These are phyloP conservation scores for Dendrocalamus latiflorus DNA, from an alignment of 202 grass and related monocot species.

Conservation along the genomic window DNA sequence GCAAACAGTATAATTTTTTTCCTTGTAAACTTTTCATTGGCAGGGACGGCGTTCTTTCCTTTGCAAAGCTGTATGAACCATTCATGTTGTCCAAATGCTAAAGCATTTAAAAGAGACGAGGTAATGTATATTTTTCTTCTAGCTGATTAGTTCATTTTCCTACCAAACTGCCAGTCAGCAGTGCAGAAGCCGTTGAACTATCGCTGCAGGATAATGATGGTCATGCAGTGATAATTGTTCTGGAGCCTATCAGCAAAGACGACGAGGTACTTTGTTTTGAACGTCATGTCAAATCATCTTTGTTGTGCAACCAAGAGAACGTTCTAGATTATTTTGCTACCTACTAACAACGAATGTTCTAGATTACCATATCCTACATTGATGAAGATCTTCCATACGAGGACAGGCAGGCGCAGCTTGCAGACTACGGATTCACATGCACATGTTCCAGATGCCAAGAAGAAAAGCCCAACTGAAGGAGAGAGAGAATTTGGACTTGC, in stretches of 20 bases:
- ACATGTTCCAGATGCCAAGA: constrained; percentile 60
- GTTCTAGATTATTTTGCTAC: not conserved
- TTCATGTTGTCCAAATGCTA: constrained; percentile 88
- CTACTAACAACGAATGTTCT: constrained; percentile 3
- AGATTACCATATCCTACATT: constrained; percentile 93
- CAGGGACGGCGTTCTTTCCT: constrained; percentile 91
- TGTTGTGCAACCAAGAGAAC: not conserved
- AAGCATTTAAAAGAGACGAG: constrained; percentile 95
- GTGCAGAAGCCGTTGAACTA: constrained; percentile 15
- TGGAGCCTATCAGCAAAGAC: constrained; percentile 40
- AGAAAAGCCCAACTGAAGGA: constrained; percentile 42
- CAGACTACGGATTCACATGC: constrained; percentile 87
- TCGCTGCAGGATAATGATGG: constrained; percentile 73
- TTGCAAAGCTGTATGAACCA: too few relatives aligned
- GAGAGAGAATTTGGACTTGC: not conserved
- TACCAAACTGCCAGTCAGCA: constrained; percentile 9
- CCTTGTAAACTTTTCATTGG: constrained; percentile 3
- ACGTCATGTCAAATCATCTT: not conserved
- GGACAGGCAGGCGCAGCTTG: constrained; percentile 68
- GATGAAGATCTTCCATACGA: constrained; percentile 74
- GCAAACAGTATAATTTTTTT: not conserved
- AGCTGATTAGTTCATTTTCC: not conserved
- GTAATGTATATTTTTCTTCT: constrained; percentile 16
- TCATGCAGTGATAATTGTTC: constrained; percentile 62
- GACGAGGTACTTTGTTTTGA: constrained; percentile 59